Evolutionary conservation across 768 basidiomycete species (phyloP).

Genomic region (Goffeauzyma gilvescens): DNA sequence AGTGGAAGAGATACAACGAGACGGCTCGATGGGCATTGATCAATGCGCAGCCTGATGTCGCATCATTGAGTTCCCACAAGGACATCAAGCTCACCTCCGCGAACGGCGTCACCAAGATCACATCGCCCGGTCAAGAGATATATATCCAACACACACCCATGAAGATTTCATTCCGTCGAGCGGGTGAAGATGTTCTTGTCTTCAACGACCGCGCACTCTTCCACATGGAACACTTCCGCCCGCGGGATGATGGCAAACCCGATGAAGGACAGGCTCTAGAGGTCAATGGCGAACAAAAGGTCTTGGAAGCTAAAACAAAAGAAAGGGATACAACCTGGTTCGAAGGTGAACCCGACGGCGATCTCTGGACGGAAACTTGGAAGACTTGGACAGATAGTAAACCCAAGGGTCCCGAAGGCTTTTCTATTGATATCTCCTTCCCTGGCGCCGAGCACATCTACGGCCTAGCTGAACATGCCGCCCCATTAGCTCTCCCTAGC

Average conservation of each 20-base stretch:
- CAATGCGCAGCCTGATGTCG: conserved; percentile 44
- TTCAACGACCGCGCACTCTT: conserved; percentile 75
- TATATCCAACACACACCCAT: conserved; percentile 64
- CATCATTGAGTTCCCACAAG: conserved; percentile 2
- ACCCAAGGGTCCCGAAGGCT: conserved; percentile 90
- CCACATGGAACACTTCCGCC: conserved; percentile 88
- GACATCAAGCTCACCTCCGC: conserved; percentile 37
- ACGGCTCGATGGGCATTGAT: conserved; percentile 75
- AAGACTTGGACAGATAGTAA: conserved; percentile 76
- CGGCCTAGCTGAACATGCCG: conserved; percentile 92
- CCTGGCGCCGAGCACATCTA: conserved; percentile 79
- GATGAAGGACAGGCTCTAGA: conserved; percentile 37
- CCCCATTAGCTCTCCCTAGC: conserved; percentile 66
- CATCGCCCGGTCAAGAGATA: no score
- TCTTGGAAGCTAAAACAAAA: conserved; percentile 30
- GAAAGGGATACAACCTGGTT: conserved; percentile 45
- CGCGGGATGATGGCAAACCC: no score
- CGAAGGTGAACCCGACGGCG: conserved; percentile 67
- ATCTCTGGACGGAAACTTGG: conserved; percentile 76
- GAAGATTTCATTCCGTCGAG: conserved; percentile 49
- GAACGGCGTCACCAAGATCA: conserved; percentile 49
- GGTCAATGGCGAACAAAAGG: conserved; percentile 34
- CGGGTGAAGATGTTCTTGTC: conserved; percentile 65
- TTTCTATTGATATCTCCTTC: conserved; percentile 81
- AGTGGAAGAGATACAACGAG: conserved; percentile 76